Percentiles rank a stretch among this genome's conserved stretches.
Evolutionary conservation across 768 basidiomycete species (phyloP).

Genomic region (Tubosaeta sp.): DNA sequence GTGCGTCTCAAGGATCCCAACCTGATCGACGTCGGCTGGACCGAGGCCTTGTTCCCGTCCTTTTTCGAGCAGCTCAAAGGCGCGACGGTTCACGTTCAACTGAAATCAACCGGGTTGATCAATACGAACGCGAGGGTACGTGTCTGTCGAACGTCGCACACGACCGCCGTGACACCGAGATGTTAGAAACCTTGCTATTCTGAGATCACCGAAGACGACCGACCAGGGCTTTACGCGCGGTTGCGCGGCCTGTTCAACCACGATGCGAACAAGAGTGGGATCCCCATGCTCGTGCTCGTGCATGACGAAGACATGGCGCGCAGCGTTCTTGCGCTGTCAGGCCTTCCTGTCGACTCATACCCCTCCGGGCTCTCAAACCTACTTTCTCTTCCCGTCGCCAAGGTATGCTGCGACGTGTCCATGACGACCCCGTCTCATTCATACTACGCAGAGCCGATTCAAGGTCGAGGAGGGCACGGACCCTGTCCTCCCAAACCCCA

Average conservation of each 20-base stretch:
- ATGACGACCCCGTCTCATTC: neutral
- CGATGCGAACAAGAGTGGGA: slow-evolving; percentile 12
- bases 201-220: slow-evolving; percentile 11
- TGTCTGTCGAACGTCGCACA: neutral
- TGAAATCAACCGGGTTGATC: slow-evolving; percentile 7
- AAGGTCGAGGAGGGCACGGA: neutral
- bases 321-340: slow-evolving; percentile 38
- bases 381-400: slow-evolving; percentile 4
- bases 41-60: slow-evolving; percentile 32
- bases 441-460: slow-evolving; percentile 7
- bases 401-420: slow-evolving; percentile 3
- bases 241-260: slow-evolving; percentile 21
- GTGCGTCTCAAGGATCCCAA: slow-evolving; percentile 31
- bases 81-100: slow-evolving; percentile 16
- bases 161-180: neutral
- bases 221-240: slow-evolving; percentile 9
- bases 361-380: slow-evolving; percentile 32
- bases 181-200: slow-evolving; percentile 16
- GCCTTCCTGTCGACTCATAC: slow-evolving; percentile 41
- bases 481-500: slow-evolving; percentile 23
- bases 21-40: slow-evolving; percentile 39
- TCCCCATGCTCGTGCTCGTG: slow-evolving; percentile 46
- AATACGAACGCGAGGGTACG: slow-evolving; percentile 19
- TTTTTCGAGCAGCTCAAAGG: slow-evolving; percentile 19
- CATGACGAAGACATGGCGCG: slow-evolving; percentile 38